A percentile compares a stretch with the other conserved stretches of the same genome.
phyloP scores from a whole-genome alignment of 306 rosid species.

The Benincasa hispida region DNA sequence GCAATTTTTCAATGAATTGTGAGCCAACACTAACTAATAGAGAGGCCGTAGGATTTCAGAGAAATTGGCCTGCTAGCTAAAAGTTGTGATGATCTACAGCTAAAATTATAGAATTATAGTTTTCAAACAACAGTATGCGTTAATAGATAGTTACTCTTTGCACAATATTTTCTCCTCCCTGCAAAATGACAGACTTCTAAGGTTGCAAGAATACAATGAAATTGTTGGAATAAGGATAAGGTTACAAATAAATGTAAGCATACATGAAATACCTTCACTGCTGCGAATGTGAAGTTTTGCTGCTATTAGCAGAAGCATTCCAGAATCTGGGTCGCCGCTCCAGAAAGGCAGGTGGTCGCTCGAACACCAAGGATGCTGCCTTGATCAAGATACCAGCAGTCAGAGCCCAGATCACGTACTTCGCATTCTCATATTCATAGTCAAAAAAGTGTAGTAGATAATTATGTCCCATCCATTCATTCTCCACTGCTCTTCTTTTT shows the following conservation, averaged over 20 bases:
- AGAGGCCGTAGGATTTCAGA: neutral
- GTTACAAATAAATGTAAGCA: neutral
- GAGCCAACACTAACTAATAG: neutral
- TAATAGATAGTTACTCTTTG: neutral
- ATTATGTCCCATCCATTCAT: slow-evolving; percentile 56
- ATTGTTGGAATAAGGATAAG: neutral
- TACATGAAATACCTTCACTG: neutral
- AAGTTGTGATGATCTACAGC: neutral
- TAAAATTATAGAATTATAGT: neutral
- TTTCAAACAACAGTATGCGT: neutral
- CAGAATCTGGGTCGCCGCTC: slow-evolving; percentile 60
- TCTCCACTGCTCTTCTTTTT: slow-evolving; percentile 64
- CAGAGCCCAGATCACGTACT: slow-evolving; percentile 71
- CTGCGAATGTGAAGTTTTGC: neutral
- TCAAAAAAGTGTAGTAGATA: slow-evolving; percentile 54
- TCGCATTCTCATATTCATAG: slow-evolving; percentile 33
- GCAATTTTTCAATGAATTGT: too few relatives aligned
- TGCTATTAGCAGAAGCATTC: slow-evolving; percentile 22
- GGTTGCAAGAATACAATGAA: neutral
- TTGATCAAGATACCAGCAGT: slow-evolving; percentile 73
- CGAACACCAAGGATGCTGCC: slow-evolving; percentile 45
- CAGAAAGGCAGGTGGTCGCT: slow-evolving; percentile 55
- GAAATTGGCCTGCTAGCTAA: neutral
- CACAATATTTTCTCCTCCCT: neutral
- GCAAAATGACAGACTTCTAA: neutral